A percentile compares a stretch with the other conserved stretches of the same genome.
These are phyloP conservation scores for Aleurites moluccanus DNA, from an alignment of 441 rosid species.

Conservation along the genomic window DNA sequence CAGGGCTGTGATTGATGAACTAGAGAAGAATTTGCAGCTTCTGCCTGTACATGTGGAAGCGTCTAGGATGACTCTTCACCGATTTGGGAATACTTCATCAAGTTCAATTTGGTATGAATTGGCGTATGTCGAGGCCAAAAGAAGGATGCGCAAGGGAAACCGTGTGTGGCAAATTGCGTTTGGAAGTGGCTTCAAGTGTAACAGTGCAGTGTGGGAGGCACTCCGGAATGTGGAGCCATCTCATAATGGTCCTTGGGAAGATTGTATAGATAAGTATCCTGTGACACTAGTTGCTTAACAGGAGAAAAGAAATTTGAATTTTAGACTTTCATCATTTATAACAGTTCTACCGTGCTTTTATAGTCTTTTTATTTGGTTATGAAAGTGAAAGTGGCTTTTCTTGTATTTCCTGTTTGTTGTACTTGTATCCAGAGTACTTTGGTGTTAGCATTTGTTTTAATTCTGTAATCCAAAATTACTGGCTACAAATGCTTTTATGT, in stretches of 20 bases:
- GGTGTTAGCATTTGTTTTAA: background rate
- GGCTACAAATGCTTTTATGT: background rate
- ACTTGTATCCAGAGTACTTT: background rate
- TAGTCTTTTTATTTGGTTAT: constrained; percentile 12
- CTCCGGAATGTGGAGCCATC: constrained; percentile 57
- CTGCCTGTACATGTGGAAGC: constrained; percentile 65
- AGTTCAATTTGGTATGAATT: constrained; percentile 84
- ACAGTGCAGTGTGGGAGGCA: constrained; percentile 76
- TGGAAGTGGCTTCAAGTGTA: constrained; percentile 77
- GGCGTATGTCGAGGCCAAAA: constrained; percentile 60
- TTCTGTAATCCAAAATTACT: background rate
- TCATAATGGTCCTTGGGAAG: constrained; percentile 54
- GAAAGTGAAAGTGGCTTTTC: background rate
- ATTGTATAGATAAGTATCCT: constrained; percentile 60
- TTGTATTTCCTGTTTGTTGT: background rate
- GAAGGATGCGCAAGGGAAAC: constrained; percentile 54
- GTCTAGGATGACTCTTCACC: constrained; percentile 71
- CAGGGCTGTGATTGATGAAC: constrained; percentile 74
- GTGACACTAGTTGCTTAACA: constrained; percentile 44
- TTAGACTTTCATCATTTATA: constrained; percentile 15
- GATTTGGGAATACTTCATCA: constrained; percentile 75
- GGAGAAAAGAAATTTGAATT: background rate
- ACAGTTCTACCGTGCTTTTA: background rate
- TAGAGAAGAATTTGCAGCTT: constrained; percentile 74
- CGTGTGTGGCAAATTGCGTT: constrained; percentile 75